Evolutionary conservation across 1,139 yeast species (phyloP).

Genomic region (Trichomonascaceae sp.): DNA sequence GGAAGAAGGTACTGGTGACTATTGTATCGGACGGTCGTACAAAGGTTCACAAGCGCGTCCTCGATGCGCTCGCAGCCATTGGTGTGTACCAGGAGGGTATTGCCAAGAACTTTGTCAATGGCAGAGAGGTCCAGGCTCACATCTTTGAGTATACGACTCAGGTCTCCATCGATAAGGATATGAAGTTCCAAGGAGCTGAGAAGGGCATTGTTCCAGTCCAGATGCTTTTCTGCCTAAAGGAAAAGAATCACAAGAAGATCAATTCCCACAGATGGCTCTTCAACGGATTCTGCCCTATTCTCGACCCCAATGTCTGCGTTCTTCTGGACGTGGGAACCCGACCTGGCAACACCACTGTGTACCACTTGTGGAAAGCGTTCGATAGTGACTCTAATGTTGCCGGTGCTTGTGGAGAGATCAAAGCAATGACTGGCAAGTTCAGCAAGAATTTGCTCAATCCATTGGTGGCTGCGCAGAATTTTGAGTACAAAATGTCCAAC

Average conservation of each 20-base stretch:
- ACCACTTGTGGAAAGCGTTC: conserved; percentile 93
- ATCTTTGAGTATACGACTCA: conserved; percentile 90
- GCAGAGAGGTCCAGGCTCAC: conserved; percentile 82
- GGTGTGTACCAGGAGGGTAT: conserved; percentile 96
- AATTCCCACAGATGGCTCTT: conserved; percentile 94
- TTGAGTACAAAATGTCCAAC: conserved; percentile 93
- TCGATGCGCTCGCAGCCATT: conserved; percentile 78
- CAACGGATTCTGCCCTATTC: conserved; percentile 79
- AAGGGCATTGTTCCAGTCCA: conserved; percentile 89
- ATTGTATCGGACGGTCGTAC: conserved; percentile 91
- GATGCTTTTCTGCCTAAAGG: conserved; percentile 79
- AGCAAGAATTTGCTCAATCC: conserved; percentile 77
- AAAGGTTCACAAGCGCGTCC: conserved; percentile 66
- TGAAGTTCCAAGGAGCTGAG: conserved; percentile 69
- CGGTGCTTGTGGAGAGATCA: conserved; percentile 96
- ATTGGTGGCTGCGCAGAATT: conserved; percentile 89
- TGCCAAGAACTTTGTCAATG: conserved; percentile 86
- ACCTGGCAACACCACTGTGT: conserved; percentile 72
- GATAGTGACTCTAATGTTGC: conserved; percentile 93
- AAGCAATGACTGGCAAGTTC: conserved; percentile 82
- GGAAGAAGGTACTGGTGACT: conserved; percentile 89
- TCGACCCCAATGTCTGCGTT: conserved; percentile 79
- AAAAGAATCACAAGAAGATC: conserved; percentile 76
- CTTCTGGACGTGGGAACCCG: conserved; percentile 87
- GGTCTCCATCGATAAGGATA: conserved; percentile 68